These are phyloP conservation scores for Crithidia acanthocephali DNA, from an alignment of 208 protist species.

Conservation along the genomic window DNA sequence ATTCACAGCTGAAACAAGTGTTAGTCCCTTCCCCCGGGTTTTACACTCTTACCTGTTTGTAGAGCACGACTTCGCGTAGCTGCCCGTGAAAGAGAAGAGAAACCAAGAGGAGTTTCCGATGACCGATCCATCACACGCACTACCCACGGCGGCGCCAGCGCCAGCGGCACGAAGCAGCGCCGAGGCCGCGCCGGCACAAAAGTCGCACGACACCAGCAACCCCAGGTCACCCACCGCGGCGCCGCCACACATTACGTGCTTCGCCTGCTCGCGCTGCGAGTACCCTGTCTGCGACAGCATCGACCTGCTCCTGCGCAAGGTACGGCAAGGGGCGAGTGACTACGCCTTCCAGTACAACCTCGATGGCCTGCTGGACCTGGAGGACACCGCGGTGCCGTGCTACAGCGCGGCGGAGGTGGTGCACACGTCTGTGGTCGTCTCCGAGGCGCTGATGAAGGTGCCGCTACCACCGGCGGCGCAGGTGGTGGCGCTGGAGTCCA, in stretches of 20 bases:
- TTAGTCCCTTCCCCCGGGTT: too few species aligned
- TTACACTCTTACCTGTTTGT: too few species aligned
- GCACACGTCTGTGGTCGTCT: constrained; percentile 55
- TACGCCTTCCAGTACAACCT: constrained; percentile 79
- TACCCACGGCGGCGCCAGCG: neutral
- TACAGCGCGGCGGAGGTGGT: constrained; percentile 74
- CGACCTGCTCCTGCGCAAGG: constrained; percentile 47
- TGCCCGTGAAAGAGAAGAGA: too few species aligned
- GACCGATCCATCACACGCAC: too few species aligned
- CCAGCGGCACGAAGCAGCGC: neutral
- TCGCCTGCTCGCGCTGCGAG: constrained; percentile 79
- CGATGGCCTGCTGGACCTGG: constrained; percentile 73
- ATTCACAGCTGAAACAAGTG: too few species aligned
- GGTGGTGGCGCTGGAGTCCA: constrained; percentile 61
- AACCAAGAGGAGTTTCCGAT: too few species aligned
- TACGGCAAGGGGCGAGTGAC: constrained; percentile 54
- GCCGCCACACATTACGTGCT: constrained; percentile 44
- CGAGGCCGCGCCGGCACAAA: neutral
- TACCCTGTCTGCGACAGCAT: constrained; percentile 71
- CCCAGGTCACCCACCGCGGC: neutral
- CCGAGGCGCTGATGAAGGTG: constrained; percentile 56
- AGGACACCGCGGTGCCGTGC: constrained; percentile 70
- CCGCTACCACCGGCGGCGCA: constrained; percentile 60
- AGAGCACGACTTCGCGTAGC: too few species aligned
- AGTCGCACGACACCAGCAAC: neutral